Base-by-base conservation (phyloP, 768 basidiomycete genomes). In the Pisolithus microcarpus region DNA sequence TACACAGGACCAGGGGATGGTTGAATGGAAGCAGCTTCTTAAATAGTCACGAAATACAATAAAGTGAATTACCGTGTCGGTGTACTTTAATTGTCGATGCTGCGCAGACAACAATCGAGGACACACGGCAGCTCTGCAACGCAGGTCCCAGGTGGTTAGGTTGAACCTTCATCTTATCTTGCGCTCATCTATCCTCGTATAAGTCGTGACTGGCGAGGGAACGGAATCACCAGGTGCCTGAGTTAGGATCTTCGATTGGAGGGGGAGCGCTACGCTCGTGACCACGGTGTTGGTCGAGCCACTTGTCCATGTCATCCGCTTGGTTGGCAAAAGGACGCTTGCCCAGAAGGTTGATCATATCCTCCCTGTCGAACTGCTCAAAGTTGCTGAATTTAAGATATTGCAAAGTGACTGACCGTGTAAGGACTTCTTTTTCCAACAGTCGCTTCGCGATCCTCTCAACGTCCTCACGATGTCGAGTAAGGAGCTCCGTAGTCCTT, bases 381-480 rank as follows among this genome's bases (percentile, higher is more conserved):
- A 16, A 52, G 51, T 45, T 21, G 55, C 24, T 28, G 34, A 59
- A 46, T 50, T 21, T 26, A 28, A 31, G 13, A 39, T 42, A 36
- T 36, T 43, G 48, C 34, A 38, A 45, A 45, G 23, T 46, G 43
- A 43, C 81, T 38, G 68, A 91, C 87, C 95, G 82, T 39, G 90
- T 94, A 48, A 99, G 84, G 11, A 97, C 88, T 68, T 99, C 96
- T 72, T 93, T 95, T 68, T 91, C 82, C n/a, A 99, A 73, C 38
- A 99, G 73, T 31, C 90, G 69, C 65, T 86, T 75, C 0, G 96
- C 96, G 10, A 99, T 89, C 72, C 92, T 92, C 72, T 97, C 91
- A 5, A 98, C 93, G 54, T 93, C 86, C 18, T 77, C 85, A 55
- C 81, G 81, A 62, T 95, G 88, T 55, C 84, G 76, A 2, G 78